A percentile compares a stretch with the other conserved stretches of the same genome.
These are phyloP conservation scores for Metschnikowia continentalis DNA, from an alignment of 805 yeast species.

Conservation along the genomic window DNA sequence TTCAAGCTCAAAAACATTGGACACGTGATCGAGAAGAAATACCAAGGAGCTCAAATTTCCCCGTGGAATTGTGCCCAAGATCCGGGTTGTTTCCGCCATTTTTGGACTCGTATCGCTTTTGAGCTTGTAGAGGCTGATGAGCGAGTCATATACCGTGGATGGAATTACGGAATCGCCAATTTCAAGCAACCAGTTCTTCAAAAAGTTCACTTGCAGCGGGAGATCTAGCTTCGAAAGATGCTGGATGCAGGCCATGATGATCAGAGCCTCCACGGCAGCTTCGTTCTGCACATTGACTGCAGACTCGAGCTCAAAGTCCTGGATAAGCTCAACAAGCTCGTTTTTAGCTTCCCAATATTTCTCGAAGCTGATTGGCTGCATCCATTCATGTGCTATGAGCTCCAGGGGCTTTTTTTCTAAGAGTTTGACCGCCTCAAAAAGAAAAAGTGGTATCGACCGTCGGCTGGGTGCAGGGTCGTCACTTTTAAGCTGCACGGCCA, in stretches of 20 bases:
- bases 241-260: slow-evolving; percentile 9
- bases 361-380: slow-evolving; percentile 28
- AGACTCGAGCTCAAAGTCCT: slow-evolving; percentile 11
- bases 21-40: slow-evolving; percentile 33
- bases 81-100: slow-evolving; percentile 20
- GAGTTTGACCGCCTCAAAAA: slow-evolving; percentile 21
- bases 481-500: slow-evolving; percentile 31
- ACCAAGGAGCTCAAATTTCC: slow-evolving; percentile 37
- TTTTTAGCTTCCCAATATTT: slow-evolving; percentile 35
- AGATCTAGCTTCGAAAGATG: slow-evolving; percentile 6
- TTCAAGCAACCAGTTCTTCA: slow-evolving; percentile 40
- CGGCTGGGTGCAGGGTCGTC: slow-evolving; percentile 18
- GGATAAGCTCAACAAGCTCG: slow-evolving; percentile 22
- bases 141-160: slow-evolving; percentile 35
- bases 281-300: slow-evolving; percentile 15
- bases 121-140: slow-evolving; percentile 19
- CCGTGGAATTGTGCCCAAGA: slow-evolving; percentile 34
- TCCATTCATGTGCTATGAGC: slow-evolving; percentile 22
- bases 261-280: slow-evolving; percentile 12
- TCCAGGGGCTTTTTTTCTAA: slow-evolving; percentile 9
- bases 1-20: slow-evolving; percentile 16
- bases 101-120: slow-evolving; percentile 1
- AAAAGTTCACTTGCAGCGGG: slow-evolving; percentile 24
- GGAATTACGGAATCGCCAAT: slow-evolving; percentile 40
- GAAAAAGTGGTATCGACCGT: slow-evolving; percentile 31